Evolutionary conservation across 2,329 filamentous ascomycete species (phyloP).

Genomic region (Alternaria viburni): DNA sequence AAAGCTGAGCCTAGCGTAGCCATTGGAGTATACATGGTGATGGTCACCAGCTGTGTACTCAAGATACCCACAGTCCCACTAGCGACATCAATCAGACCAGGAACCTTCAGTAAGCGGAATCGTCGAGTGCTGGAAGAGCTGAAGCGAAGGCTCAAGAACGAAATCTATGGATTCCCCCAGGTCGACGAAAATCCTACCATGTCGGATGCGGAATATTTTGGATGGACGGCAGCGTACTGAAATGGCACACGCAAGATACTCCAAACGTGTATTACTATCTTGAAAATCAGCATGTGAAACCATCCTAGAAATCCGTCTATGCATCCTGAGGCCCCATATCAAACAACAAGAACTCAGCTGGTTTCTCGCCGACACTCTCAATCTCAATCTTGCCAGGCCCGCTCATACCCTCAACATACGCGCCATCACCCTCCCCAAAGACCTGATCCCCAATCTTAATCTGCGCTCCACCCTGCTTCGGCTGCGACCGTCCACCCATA

Average conservation of each 20-base stretch:
- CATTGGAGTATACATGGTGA: neutral
- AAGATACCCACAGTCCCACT: neutral
- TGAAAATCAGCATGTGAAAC: neutral
- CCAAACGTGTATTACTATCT: neutral
- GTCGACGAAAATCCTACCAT: neutral
- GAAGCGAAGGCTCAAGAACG: neutral
- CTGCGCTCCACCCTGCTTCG: constrained; percentile 74
- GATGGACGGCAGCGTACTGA: neutral
- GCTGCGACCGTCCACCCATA: constrained; percentile 63
- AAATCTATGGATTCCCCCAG: neutral
- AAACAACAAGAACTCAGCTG: constrained; percentile 58
- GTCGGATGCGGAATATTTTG: neutral
- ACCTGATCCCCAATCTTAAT: constrained; percentile 72
- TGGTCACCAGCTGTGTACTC: neutral
- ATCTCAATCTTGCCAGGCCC: constrained; percentile 54
- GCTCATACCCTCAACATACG: constrained; percentile 67
- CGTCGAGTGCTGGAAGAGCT: neutral
- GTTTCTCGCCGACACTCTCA: constrained; percentile 54
- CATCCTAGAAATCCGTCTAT: neutral
- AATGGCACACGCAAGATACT: neutral
- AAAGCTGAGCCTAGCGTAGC: neutral
- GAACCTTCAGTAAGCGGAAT: neutral
- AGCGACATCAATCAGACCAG: neutral
- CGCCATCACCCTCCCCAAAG: constrained; percentile 79
- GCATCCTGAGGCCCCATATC: constrained; percentile 52